phyloP scores from a whole-genome alignment of 495 filamentous ascomycete genomes.

The Xylaria palmicola region DNA sequence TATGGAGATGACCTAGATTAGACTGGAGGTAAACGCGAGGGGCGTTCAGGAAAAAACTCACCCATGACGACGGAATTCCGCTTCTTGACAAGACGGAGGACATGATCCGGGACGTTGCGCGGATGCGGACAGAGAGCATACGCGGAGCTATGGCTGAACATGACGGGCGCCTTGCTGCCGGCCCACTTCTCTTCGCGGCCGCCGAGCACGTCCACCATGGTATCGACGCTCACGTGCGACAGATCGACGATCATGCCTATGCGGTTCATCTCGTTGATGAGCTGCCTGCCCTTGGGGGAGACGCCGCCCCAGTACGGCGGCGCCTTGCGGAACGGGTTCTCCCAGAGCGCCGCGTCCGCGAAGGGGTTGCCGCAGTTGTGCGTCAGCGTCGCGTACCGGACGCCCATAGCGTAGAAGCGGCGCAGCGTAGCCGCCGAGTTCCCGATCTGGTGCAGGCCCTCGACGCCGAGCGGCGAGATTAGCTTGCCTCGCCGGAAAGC shows the following conservation, averaged over 20 bases:
- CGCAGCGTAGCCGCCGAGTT: slow-evolving; percentile 79
- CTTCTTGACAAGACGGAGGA: slow-evolving; percentile 61
- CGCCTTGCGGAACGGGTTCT: slow-evolving; percentile 45
- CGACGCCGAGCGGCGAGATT: slow-evolving; percentile 73
- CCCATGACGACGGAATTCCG: slow-evolving; percentile 70
- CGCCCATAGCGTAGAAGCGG: slow-evolving; percentile 72
- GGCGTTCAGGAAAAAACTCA: neutral
- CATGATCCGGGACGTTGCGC: slow-evolving; percentile 70
- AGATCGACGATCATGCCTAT: slow-evolving; percentile 79
- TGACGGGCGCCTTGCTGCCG: slow-evolving; percentile 63
- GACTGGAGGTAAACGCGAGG: neutral
- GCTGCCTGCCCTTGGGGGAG: slow-evolving; percentile 61
- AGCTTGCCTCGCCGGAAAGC: slow-evolving; percentile 59
- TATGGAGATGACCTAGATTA: neutral
- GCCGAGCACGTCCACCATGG: slow-evolving; percentile 67
- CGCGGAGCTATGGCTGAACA: slow-evolving; percentile 71
- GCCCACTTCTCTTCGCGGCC: slow-evolving; percentile 37
- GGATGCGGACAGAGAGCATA: slow-evolving; percentile 67
- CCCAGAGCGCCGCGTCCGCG: slow-evolving; percentile 75
- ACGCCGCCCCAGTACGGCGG: slow-evolving; percentile 61
- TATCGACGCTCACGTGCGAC: slow-evolving; percentile 65
- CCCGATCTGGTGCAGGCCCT: slow-evolving; percentile 94
- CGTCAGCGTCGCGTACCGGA: slow-evolving; percentile 85
- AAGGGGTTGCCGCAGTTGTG: slow-evolving; percentile 93
- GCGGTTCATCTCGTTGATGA: slow-evolving; percentile 78